Percentiles rank a stretch among this genome's conserved stretches.
These are phyloP conservation scores for Penicillium palitans DNA, from an alignment of 2,329 filamentous ascomycete species.

Conservation along the genomic window DNA sequence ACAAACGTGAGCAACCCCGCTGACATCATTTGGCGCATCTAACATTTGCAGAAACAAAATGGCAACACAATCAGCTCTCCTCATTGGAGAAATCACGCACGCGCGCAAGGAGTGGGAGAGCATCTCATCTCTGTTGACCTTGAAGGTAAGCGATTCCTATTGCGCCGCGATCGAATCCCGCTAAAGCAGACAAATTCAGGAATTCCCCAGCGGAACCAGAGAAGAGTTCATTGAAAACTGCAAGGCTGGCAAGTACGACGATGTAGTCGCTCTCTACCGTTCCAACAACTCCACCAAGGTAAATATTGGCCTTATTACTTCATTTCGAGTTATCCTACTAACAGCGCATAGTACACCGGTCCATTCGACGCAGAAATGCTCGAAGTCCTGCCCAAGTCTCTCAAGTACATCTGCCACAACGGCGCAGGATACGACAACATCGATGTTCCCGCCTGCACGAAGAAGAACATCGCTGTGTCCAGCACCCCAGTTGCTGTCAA, in stretches of 20 bases:
- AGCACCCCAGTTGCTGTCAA: conserved; percentile 50
- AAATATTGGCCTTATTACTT: neutral
- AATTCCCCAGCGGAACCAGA: conserved; percentile 53
- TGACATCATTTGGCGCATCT: conserved; percentile 14
- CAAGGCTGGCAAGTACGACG: conserved; percentile 56
- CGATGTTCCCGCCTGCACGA: conserved; percentile 55
- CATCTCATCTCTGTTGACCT: conserved; percentile 41
- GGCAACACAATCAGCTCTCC: conserved; percentile 40
- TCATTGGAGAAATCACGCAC: conserved; percentile 48
- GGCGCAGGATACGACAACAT: conserved; percentile 64
- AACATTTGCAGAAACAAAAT: conserved; percentile 25
- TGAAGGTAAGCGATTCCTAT: conserved; percentile 38
- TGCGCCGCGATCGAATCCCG: neutral
- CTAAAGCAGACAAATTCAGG: neutral
- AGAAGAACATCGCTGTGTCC: conserved; percentile 45
- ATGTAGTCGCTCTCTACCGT: conserved; percentile 58
- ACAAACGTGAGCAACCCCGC: neutral
- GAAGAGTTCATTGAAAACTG: conserved; percentile 58
- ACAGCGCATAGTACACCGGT: conserved; percentile 40
- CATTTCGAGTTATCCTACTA: neutral
- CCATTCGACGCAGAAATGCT: conserved; percentile 52
- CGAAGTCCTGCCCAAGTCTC: conserved; percentile 44
- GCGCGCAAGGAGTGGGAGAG: conserved; percentile 46
- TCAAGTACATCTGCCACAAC: conserved; percentile 55
- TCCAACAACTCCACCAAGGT: conserved; percentile 58